Evolutionary conservation across 805 yeast genomes (phyloP), one percentile per base, ranked within the genome.

Genomic region (Metahyphopichia silvanorum): DNA sequence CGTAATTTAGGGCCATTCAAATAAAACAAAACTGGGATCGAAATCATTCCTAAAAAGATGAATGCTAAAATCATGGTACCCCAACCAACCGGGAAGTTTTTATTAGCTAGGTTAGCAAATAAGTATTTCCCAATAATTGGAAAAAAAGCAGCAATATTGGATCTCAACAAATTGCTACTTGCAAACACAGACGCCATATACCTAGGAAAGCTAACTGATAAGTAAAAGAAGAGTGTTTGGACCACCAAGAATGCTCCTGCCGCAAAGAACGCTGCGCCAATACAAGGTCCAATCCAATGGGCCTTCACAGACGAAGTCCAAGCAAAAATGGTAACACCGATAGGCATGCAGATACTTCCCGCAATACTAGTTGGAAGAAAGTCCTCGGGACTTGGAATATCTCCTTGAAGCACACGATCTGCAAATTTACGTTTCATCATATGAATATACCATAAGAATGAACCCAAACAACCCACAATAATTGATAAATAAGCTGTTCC

Each of bases 121-220:
- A 83, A 68, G 21, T 75, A 73, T 23, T 64, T 49, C 4, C 84
- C 82, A 53, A 83, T 81, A 32, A 83, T 62, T 25, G 85, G 84
- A 63, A 79, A 79, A 2, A 70, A 74, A 39, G 77, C 75, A 1
- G 80, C 84, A 43, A 71, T 66, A 2, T 55, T 55, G 5, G 76
- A 61, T 34, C 84, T 68, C 38, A 67, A 63, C 16, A 77, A 54
- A 23, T 63, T 72, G 45, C 76, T 77, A 24, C 77, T 74, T 4
- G 82, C 82, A 52, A 71, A 76, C 2, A 74, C 82, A 1, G 82
- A 75, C 2, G 81, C 81, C 39, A 74, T 41, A 47, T 67, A 71
- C 33, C 71, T 55, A 21, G 66, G 71, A 48, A 71, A 77, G 4
- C 74, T 61, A 37, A 60, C 53, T 2, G 71, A 70, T 38, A 78